phyloP scores from a whole-genome alignment of 257 asterid genomes.

The Rubia yunnanensis region DNA sequence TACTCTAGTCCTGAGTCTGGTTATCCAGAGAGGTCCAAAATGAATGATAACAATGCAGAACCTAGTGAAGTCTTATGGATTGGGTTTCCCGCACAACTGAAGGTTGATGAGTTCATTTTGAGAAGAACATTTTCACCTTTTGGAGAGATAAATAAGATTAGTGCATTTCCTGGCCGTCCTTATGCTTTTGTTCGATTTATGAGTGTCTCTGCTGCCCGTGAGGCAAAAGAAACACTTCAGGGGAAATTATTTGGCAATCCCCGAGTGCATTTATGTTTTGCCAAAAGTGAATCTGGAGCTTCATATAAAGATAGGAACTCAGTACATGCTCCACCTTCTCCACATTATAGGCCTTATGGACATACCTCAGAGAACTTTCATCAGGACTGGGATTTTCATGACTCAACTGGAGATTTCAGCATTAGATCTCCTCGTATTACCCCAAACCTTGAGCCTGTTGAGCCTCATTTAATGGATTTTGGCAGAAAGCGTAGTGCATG shows the following conservation, averaged over 20 bases:
- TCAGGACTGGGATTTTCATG: conserved; percentile 40
- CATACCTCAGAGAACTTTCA: conserved; percentile 38
- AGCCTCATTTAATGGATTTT: conserved; percentile 25
- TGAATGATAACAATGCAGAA: conserved; percentile 48
- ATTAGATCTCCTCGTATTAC: conserved; percentile 48
- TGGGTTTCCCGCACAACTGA: conserved; percentile 83
- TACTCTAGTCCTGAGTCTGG: conserved; percentile 45
- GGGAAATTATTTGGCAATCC: conserved; percentile 89
- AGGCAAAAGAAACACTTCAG: conserved; percentile 81
- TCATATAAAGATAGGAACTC: conserved; percentile 55
- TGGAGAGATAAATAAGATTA: conserved; percentile 81
- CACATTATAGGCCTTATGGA: conserved; percentile 38
- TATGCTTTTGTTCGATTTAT: conserved; percentile 85
- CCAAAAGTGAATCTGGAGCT: conserved; percentile 57
- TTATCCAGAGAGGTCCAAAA: conserved; percentile 46
- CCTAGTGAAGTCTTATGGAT: conserved; percentile 93
- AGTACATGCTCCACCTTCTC: conserved; percentile 43
- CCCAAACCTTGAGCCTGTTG: conserved; percentile 38
- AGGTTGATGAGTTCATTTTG: conserved; percentile 70
- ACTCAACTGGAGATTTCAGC: conserved; percentile 33
- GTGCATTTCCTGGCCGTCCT: conserved; percentile 91
- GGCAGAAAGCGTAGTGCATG: conserved; percentile 36
- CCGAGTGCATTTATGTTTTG: conserved; percentile 80
- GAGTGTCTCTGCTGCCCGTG: conserved; percentile 52
- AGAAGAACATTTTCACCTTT: conserved; percentile 82